A percentile compares a stretch with the other conserved stretches of the same genome.
Conservation (phyloP, 2,329 filamentous ascomycete genomes). For the Coniochaeta sp. region DNA sequence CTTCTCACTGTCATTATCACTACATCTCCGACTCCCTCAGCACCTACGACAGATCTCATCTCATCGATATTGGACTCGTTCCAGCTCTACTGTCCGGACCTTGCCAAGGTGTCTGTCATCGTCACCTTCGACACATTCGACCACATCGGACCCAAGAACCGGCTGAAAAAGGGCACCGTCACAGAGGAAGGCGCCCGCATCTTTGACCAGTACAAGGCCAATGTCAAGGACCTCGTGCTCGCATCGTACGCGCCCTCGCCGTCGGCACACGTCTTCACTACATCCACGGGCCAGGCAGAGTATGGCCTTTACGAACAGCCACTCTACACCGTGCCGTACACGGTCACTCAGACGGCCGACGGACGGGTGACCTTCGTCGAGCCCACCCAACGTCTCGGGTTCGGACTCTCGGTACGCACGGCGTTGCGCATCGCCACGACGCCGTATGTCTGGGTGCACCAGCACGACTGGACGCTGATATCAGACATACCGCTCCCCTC, state of each 20-base stretch:
- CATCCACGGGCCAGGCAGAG: conserved; percentile 31
- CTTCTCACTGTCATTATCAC: conserved; percentile 41
- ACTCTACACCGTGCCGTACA: conserved; percentile 28
- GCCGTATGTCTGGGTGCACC: conserved; percentile 49
- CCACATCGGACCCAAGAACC: conserved; percentile 30
- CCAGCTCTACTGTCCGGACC: conserved; percentile 27
- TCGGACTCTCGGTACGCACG: conserved; percentile 45
- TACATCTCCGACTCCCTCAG: conserved; percentile 47
- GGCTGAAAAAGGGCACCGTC: conserved; percentile 47
- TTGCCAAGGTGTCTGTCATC: conserved; percentile 36
- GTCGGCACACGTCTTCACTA: conserved; percentile 6
- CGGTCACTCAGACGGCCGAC: conserved; percentile 25
- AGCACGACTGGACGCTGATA: conserved; percentile 48
- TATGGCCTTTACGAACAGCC: conserved; percentile 32
- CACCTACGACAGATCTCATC: conserved; percentile 44
- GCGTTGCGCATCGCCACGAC: conserved; percentile 38
- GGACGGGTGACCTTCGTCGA: conserved; percentile 40
- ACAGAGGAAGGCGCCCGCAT: conserved; percentile 34
- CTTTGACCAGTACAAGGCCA: conserved; percentile 37
- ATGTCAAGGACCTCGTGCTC: conserved; percentile 34
- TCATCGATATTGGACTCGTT: conserved; percentile 38
- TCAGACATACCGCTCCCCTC: conserved; percentile 34
- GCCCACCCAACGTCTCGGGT: conserved; percentile 37
- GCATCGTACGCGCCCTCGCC: conserved; percentile 10
- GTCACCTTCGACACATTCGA: conserved; percentile 48